phyloP scores from a whole-genome alignment of 2,329 filamentous ascomycete genomes.

The Cladophialophora chaetospira region DNA sequence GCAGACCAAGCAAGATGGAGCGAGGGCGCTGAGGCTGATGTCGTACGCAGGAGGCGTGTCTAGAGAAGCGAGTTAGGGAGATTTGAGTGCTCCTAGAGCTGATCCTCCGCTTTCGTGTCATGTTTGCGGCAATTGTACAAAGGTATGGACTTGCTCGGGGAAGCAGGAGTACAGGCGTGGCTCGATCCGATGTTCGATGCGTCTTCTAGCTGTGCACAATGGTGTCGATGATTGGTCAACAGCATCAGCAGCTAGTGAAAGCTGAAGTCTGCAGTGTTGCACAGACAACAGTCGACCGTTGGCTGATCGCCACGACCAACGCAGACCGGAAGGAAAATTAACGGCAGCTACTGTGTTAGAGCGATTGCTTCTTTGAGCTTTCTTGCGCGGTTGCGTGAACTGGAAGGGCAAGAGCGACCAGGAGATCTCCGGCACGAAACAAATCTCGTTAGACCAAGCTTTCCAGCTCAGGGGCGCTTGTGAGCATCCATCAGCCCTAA shows the following conservation, averaged over 20 bases:
- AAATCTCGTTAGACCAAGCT: neutral
- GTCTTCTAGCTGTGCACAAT: neutral
- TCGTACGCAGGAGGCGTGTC: neutral
- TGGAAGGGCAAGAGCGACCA: neutral
- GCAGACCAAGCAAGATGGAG: neutral
- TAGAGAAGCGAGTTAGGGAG: slow-evolving; percentile 7
- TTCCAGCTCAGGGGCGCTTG: neutral
- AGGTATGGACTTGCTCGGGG: neutral
- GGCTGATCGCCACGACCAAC: neutral
- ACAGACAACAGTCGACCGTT: neutral
- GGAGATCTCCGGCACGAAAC: neutral
- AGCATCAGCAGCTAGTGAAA: neutral
- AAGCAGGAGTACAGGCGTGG: neutral
- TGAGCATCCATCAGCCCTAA: neutral
- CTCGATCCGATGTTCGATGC: neutral
- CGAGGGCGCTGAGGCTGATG: neutral
- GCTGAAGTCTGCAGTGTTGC: too few species aligned
- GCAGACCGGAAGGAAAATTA: neutral
- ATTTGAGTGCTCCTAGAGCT: slow-evolving; percentile 2
- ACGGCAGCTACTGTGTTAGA: neutral
- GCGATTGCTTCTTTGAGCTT: neutral
- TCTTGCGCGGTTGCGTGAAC: neutral
- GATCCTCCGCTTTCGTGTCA: slow-evolving; percentile 2
- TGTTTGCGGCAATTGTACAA: neutral
- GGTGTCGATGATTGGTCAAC: neutral